Conservation (phyloP, 352 stramenopile genomes). For the Elongisporangium prolatum region DNA sequence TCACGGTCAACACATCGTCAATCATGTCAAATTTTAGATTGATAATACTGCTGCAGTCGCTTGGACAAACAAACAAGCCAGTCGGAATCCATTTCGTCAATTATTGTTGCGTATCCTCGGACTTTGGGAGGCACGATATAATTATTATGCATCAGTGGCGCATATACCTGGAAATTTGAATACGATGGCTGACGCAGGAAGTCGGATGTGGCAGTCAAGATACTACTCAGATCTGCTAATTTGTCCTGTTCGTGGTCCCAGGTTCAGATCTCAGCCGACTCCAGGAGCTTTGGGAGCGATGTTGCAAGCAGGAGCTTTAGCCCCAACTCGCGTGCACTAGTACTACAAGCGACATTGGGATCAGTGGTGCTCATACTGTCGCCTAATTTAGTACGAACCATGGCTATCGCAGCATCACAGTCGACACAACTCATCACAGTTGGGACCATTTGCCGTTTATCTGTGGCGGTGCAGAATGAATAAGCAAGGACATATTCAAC, state of each 20-base stretch:
- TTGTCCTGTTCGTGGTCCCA: conserved; percentile 1
- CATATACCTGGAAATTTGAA: not conserved
- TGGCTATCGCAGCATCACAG: not conserved
- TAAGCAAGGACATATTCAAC: not conserved
- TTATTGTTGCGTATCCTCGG: not conserved
- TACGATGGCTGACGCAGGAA: conserved; percentile 2
- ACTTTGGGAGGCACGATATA: not conserved
- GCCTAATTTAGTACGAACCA: not conserved
- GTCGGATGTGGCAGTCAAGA: conserved; percentile 1
- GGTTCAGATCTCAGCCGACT: not conserved
- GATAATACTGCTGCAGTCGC: conserved; percentile 9
- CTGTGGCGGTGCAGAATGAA: conserved; percentile 3
- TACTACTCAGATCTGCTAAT: not conserved
- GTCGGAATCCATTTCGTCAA: not conserved
- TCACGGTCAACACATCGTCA: no score
- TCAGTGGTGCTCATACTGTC: not conserved
- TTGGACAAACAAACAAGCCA: not conserved
- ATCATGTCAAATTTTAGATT: conserved; percentile 13
- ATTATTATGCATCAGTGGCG: not conserved
- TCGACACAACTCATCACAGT: not conserved
- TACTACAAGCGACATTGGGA: not conserved
- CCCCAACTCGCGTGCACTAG: not conserved
- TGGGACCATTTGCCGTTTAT: not conserved
- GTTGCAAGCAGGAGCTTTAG: not conserved
- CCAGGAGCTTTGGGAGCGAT: not conserved